Conservation (phyloP, 1,284 basidiomycete species). For the Xerocomus nothofagi region DNA sequence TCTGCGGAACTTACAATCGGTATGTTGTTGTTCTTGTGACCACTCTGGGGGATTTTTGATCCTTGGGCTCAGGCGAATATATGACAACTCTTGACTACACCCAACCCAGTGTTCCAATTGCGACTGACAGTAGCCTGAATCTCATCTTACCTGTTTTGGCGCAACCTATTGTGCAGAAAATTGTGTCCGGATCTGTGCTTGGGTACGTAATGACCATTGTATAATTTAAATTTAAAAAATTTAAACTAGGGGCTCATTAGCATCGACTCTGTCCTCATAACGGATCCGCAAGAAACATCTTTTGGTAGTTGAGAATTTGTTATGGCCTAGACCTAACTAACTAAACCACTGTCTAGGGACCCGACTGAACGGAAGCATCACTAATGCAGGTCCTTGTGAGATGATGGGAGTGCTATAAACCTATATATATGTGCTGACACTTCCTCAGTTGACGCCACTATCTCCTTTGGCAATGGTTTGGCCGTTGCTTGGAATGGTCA, state of each 20-base stretch:
- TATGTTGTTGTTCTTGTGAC: slow-evolving; percentile 17
- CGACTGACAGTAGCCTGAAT: slow-evolving; percentile 63
- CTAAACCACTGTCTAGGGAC: slow-evolving; percentile 41
- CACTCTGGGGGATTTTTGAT: background rate
- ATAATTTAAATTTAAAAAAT: background rate
- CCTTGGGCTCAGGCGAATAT: slow-evolving; percentile 54
- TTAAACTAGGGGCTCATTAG: slow-evolving; percentile 32
- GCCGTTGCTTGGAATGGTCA: slow-evolving; percentile 63
- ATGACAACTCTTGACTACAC: slow-evolving; percentile 61
- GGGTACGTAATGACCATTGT: slow-evolving; percentile 40
- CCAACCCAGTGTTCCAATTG: slow-evolving; percentile 57
- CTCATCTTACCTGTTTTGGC: slow-evolving; percentile 72
- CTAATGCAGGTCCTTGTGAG: slow-evolving; percentile 75
- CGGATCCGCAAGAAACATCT: slow-evolving; percentile 52
- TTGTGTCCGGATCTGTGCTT: slow-evolving; percentile 61
- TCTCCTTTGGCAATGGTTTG: slow-evolving; percentile 66
- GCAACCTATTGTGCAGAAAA: slow-evolving; percentile 77
- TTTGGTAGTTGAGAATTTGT: slow-evolving; percentile 45
- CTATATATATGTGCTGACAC: slow-evolving; percentile 10
- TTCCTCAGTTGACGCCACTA: slow-evolving; percentile 63
- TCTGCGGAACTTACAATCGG: slow-evolving; percentile 61
- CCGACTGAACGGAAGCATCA: slow-evolving; percentile 63
- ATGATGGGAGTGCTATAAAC: background rate
- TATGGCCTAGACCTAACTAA: background rate
- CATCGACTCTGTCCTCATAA: slow-evolving; percentile 59